Base-by-base conservation (phyloP, 768 basidiomycete genomes). In the Lactarius sp. region DNA sequence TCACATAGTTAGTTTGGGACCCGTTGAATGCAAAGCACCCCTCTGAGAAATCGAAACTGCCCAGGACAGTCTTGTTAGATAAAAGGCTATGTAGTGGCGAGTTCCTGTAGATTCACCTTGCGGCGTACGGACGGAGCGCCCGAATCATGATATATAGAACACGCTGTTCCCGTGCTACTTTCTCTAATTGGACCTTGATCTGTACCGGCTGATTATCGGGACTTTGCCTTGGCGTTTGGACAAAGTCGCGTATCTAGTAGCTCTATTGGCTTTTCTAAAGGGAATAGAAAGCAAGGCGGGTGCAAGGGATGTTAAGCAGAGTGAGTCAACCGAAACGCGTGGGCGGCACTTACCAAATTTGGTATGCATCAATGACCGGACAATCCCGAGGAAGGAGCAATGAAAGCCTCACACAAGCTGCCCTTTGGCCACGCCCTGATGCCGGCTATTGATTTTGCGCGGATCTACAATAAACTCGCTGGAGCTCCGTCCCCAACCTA, bases 381-480 rank as follows among this genome's bases (percentile, higher is more conserved):
- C 27, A 27, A 27, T 27, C 3, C 54, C 37, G 37, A 14, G 41
- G 41, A 5, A 41, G 41, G 12, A 37, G 22, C 34, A 5, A 18
- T 27, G 22, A 27, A 27, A 42, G 53, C 59, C 64, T 65, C 64
- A 36, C 36, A 59, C 36, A 56, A 41, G 44, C 64, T 20, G 49
- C 49, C 50, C 64, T 47, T 20, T 53, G 33, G 49, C 64, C 64
- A 60, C 49, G 27, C 64, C 27, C 46, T 52, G 49, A 56, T 56
- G 9, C 34, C 14, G 34, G 22, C 34, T 47, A 20, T 37, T 27
- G n/a, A 27, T 18, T 50, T 27, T 51, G 20, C 14, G 31, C 18
- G 5, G n/a, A 20, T 37, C 34, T 31, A 27, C 27, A 27, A 27
- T 27, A 55, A 41, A 54, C 10, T 50, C 46, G 36, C 60, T 49